Base-by-base conservation (phyloP, 1,139 yeast genomes). In the Nakaseomyces sp. region DNA sequence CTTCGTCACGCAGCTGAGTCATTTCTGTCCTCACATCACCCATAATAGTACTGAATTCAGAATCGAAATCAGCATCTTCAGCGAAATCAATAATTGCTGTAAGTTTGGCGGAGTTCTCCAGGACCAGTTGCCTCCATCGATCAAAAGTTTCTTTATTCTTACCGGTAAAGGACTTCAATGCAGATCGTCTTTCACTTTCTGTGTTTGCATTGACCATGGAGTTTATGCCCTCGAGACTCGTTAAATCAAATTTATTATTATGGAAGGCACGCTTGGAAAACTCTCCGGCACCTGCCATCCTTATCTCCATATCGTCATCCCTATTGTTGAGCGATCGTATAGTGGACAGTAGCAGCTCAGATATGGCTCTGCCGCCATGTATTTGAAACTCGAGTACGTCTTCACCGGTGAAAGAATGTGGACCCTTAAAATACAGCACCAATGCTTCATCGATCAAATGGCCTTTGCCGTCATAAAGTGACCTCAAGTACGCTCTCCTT, bases 131-230 rank as follows among this genome's bases (percentile, higher is more conserved):
- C 54, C 96, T 71, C 97, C 98, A 89, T 1, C 57, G 41, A 5
- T 61, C 61, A 56, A 87, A 86, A 18, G 74, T 53, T 7, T 56
- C 50, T 47, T 73, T 77, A 41, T 81, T 77, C 37, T 72, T 66
- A 1, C 97, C 97, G 5, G 79, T 74, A 52, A 89, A 77, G 17
- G 91, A 79, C 2, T 76, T 68, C 12, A 87, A 64, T 0, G 95
- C 88, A 1, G 93, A 79, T 1, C 75, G 62, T 47, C 97, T 72
- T 58, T 93, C 96, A 8, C 79, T 66, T 61, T 91, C 98, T 0
- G 98, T 91, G 57, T 91, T 97, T 0, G 98, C 96, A 56, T 89
- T 91, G 37, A 93, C 87, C 64, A 89, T 68, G 44, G 86, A 95
- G 48, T 91, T 71, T 8, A 91, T 78, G 0, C 96, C 96, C 64